Conservation (phyloP, 129 eudicot genomes). For the Erigeron canadensis region DNA sequence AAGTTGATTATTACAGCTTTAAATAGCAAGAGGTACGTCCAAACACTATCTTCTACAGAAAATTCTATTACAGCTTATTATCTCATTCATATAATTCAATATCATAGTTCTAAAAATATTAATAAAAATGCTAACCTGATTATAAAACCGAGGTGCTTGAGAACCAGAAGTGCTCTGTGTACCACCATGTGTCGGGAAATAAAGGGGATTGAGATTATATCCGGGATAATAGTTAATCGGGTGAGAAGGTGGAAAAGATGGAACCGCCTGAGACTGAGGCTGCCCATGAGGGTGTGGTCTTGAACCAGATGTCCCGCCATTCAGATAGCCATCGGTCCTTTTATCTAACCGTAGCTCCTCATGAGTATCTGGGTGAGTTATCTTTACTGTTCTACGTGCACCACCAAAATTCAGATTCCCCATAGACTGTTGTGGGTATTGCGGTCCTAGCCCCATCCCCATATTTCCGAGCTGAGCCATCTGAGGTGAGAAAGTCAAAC, state of each 20-base stretch:
- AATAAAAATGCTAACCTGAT: slow-evolving; percentile 49
- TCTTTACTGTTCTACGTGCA: slow-evolving; percentile 75
- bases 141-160: slow-evolving; percentile 58
- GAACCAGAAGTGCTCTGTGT: slow-evolving; percentile 50
- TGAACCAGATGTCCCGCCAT: slow-evolving; percentile 47
- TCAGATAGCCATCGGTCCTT: slow-evolving; percentile 32
- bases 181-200: slow-evolving; percentile 39
- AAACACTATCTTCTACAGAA: no score
- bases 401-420: slow-evolving; percentile 44
- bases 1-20: no score
- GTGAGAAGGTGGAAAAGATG: slow-evolving; percentile 44
- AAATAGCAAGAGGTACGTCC: no score
- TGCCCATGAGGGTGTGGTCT: slow-evolving; percentile 51
- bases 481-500: slow-evolving; percentile 52
- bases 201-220: slow-evolving; percentile 42
- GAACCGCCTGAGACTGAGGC: slow-evolving; percentile 64
- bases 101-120: neutral
- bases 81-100: no score
- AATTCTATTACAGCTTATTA: no score
- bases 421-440: slow-evolving; percentile 62
- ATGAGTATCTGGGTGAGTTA: slow-evolving; percentile 88
- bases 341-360: slow-evolving; percentile 75
- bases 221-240: slow-evolving; percentile 51
- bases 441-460: slow-evolving; percentile 51
- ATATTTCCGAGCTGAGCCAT: slow-evolving; percentile 72